Base-by-base conservation (phyloP, 2,329 filamentous ascomycete genomes). In the Trichoderma pleuroti region DNA sequence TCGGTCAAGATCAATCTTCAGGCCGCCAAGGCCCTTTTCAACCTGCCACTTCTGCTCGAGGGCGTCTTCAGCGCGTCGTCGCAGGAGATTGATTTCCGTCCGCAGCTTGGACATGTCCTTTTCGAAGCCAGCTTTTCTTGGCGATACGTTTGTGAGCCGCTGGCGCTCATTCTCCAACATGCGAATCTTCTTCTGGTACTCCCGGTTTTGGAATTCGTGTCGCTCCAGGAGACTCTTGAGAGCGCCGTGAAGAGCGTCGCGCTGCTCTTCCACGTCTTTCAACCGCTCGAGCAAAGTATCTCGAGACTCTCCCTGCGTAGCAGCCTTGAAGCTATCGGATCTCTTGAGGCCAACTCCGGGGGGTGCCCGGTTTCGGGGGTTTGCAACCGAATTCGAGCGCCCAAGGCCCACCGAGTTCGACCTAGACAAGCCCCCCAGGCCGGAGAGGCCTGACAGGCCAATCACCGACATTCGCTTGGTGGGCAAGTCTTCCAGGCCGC, bases 1-100 rank as follows among this genome's bases (percentile, higher is more conserved):
- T 73, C 94, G 92, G 80, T 98, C 96, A 54, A 99, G 88, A 78
- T 98, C 95, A 92, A 97, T 98, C 83, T 97, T 97, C 70, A 98
- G 83, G 69, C 94, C 93, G 66, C 89, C 87, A 2, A 98, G 84
- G 21, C 93, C 93, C 82, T 97, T 97, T 81, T 98, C 95, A 72
- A 94, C 95, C 78, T 97, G 92, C 91, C 93, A 98, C 81, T 98
- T 98, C 77, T 97, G 93, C 77, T 97, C 93, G 16, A 98, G 87
- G 18, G 95, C 95, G 74, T 98, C 95, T 76, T 99, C 95, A 34
- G 95, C 95, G 68, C 96, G 90, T 72, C 91, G 91, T 56, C 96
- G 90, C 70, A 99, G 86, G 18, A 91, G 87, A 65, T 92, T 93
- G 73, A 99, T 92, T 79, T 99, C 96, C 28, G 91, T 90, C 72